Conservation (phyloP, 1,139 yeast genomes). For the Trichomonascaceae sp. region DNA sequence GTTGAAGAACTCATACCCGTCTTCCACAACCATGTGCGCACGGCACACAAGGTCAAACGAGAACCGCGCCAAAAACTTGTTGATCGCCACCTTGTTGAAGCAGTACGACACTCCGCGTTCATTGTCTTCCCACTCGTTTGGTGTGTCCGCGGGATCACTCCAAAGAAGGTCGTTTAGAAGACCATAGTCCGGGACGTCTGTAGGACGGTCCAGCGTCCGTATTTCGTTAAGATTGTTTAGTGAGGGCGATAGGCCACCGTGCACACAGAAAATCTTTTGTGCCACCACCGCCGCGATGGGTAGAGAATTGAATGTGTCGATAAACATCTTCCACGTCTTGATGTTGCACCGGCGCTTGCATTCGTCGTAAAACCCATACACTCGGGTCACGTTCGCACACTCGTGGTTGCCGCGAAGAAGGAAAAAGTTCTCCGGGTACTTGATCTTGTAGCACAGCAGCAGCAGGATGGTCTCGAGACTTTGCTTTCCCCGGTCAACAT, state of each 20-base stretch:
- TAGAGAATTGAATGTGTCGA: constrained; percentile 86
- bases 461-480: constrained; percentile 80
- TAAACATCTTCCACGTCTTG: constrained; percentile 86
- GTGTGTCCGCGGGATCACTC: constrained; percentile 95
- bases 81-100: constrained; percentile 83
- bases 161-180: constrained; percentile 80
- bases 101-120: constrained; percentile 97
- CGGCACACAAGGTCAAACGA: constrained; percentile 92
- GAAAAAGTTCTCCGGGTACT: constrained; percentile 93
- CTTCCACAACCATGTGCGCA: constrained; percentile 98
- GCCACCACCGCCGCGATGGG: constrained; percentile 96
- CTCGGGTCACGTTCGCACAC: constrained; percentile 90
- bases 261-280: constrained; percentile 92
- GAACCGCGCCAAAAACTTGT: constrained; percentile 74
- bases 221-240: constrained; percentile 86
- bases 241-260: constrained; percentile 92
- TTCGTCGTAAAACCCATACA: constrained; percentile 94
- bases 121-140: constrained; percentile 96
- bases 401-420: constrained; percentile 90
- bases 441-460: constrained; percentile 80
- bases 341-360: constrained; percentile 88
- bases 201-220: constrained; percentile 80
- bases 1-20: constrained; percentile 94
- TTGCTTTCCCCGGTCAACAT: constrained; percentile 95
- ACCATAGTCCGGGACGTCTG: constrained; percentile 96